Evolutionary conservation across 345 rosid genomes (phyloP).

Genomic region (Heritiera fomes): DNA sequence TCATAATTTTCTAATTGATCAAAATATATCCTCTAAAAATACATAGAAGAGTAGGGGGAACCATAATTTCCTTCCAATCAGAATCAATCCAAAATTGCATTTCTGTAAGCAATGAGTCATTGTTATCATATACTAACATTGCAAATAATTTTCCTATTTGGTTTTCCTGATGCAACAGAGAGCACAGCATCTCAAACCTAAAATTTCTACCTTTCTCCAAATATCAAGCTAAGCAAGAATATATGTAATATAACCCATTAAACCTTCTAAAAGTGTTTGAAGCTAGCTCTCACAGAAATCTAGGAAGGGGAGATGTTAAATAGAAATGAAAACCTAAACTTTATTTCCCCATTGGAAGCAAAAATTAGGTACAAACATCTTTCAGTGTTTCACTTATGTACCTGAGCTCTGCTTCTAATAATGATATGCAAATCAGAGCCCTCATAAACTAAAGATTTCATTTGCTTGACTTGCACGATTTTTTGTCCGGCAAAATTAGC

Average conservation of each 20-base stretch:
- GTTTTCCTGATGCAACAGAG: not conserved
- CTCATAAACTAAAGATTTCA: not conserved
- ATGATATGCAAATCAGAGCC: not conserved
- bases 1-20: not conserved
- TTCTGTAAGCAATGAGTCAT: not conserved
- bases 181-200: not conserved
- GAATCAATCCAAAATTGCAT: not conserved
- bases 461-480: not conserved
- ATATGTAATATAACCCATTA: conserved; percentile 5
- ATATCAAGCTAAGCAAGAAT: not conserved
- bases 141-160: not conserved
- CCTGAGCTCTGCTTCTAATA: not conserved
- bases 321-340: not conserved
- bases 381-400: not conserved
- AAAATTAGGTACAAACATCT: not conserved
- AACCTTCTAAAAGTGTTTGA: not conserved
- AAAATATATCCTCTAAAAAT: not conserved
- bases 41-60: not conserved
- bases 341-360: not conserved
- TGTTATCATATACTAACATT: not conserved
- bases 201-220: conserved; percentile 3
- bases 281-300: not conserved
- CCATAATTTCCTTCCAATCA: not conserved
- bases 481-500: not conserved
- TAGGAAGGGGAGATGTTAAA: not conserved